Evolutionary conservation across 148 eudicot genomes (phyloP).

Genomic region (Fallopia convolvulus): DNA sequence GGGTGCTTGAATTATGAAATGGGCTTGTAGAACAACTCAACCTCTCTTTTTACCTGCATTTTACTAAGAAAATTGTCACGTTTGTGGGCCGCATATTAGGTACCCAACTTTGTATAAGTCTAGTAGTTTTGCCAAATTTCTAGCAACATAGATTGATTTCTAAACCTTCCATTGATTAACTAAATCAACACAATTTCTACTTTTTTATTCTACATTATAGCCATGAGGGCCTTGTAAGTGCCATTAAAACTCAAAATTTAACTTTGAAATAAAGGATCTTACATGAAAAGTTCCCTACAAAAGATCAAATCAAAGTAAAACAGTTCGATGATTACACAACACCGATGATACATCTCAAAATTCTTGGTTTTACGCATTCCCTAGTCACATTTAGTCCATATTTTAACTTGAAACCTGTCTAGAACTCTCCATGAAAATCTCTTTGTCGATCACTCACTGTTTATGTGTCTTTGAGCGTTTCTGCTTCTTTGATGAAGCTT

Average conservation of each 20-base stretch:
- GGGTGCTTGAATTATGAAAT: no score
- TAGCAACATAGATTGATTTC: no score
- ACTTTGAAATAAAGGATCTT: neutral
- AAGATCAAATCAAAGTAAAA: neutral
- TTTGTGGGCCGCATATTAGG: no score
- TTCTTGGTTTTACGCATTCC: neutral
- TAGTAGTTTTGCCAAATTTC: no score
- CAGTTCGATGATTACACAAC: neutral
- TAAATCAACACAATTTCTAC: no score
- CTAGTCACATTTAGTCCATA: neutral
- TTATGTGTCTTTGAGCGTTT: slow-evolving; percentile 16
- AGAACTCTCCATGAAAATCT: neutral
- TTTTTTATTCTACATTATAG: no score
- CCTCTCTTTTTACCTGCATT: no score
- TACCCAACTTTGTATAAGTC: no score
- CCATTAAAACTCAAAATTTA: neutral
- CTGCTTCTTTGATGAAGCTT: slow-evolving; percentile 42
- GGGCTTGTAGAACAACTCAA: no score
- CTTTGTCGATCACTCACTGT: neutral
- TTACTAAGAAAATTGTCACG: no score
- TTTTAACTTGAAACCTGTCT: neutral
- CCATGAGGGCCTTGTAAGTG: neutral
- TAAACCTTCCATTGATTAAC: no score
- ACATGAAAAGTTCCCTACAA: neutral
- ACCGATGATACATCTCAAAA: neutral